A percentile compares a stretch with the other conserved stretches of the same genome.
Conservation (phyloP, 176 grass and related monocot species). For the Aechmea fasciata region DNA sequence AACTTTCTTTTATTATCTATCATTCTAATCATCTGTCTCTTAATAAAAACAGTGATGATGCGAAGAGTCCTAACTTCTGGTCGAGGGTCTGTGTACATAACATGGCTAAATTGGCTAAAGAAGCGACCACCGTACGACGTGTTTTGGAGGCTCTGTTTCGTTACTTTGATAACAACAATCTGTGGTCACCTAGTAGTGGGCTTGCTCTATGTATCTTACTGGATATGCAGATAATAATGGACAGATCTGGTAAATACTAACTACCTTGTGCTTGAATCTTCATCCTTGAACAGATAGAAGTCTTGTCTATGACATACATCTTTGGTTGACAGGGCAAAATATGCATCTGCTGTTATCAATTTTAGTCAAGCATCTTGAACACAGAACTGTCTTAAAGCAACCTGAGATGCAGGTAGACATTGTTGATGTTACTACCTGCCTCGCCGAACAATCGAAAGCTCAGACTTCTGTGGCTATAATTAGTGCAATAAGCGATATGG, state of each 20-base stretch:
- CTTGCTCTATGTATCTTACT: constrained; percentile 69
- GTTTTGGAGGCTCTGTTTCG: constrained; percentile 93
- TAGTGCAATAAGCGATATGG: constrained; percentile 70
- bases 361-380: constrained; percentile 90
- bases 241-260: constrained; percentile 55
- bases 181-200: constrained; percentile 75
- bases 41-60: constrained; percentile 46
- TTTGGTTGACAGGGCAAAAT: constrained; percentile 71
- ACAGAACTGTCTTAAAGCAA: constrained; percentile 65
- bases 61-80: constrained; percentile 77
- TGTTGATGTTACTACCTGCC: constrained; percentile 62
- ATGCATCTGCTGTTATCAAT: constrained; percentile 72
- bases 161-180: constrained; percentile 75
- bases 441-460: constrained; percentile 63
- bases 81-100: constrained; percentile 94
- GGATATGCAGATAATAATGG: constrained; percentile 88
- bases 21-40: neutral
- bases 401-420: constrained; percentile 75
- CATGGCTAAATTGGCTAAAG: constrained; percentile 89
- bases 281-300: neutral
- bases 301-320: neutral
- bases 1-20: neutral
- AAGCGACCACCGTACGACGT: constrained; percentile 73
- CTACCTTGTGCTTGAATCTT: too few species aligned
- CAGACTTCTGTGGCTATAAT: constrained; percentile 73